Evolutionary conservation across 2,329 filamentous ascomycete species (phyloP), one percentile per base, ranked within the genome.

Genomic region (Diaporthe eres): DNA sequence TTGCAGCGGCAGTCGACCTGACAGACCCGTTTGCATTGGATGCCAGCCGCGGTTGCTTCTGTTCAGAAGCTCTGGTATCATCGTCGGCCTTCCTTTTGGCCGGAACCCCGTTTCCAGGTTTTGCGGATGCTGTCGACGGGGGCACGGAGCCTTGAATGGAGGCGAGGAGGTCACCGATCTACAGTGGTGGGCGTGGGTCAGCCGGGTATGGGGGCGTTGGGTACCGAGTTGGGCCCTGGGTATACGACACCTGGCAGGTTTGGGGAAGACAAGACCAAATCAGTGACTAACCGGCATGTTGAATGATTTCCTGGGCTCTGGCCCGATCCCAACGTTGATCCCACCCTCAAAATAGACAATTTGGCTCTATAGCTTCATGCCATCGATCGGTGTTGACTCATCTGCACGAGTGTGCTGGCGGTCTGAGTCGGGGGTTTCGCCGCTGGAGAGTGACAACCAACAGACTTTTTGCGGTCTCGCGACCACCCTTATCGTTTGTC

Each of bases 141-240:
- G 80, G 53, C 15, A 79, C 78, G 22, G 84, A 75, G 79, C 91
- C 91, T 78, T 86, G 90, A 78, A 93, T 93, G 81, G 91, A 89
- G 78, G 90, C 91, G 47, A 91, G 86, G n/a, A 91, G 84, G 78
- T 91, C 89, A 77, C 87, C 84, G 79, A 91, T 91, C 88, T 90
- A 76, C 58, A 77, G 57, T 67, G 71, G 74, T 31, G 28, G 65
- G 61, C 74, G 75, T 73, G 72, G 71, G 75, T 74, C 53, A 79
- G 71, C 28, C 39, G 47, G 25, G 49, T 17, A 39, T 5, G 12
- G 55, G 31, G 37, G 31, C 22, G 49, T 39, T 28, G 65, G 65
- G 61, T 22, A 9, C 34, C 37, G 63, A 15, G 65, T 42, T 42
- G 65, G 12, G 65, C 47, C 3, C 34, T 25, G 31, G 37, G 57